phyloP scores from a whole-genome alignment of 352 stramenopile genomes.

The Phytophthora pluvialis region DNA sequence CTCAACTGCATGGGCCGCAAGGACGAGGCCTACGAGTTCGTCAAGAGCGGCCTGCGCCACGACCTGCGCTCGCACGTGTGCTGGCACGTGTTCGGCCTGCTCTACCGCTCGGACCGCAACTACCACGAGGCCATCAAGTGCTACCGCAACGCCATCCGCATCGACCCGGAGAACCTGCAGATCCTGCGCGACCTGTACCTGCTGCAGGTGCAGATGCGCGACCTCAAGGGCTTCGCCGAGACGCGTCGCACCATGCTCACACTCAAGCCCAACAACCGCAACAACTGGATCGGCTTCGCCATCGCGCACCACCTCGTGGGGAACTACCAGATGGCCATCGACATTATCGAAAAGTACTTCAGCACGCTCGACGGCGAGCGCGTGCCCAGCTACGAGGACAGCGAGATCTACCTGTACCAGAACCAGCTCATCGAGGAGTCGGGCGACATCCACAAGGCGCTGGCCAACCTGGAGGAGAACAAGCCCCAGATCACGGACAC shows the following conservation, averaged over 20 bases:
- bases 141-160: constrained; percentile 97
- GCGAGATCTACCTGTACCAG: constrained; percentile 97
- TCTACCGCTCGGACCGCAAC: constrained; percentile 97
- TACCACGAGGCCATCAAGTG: constrained; percentile 99
- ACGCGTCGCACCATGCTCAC: constrained; percentile 94
- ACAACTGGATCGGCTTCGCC: constrained; percentile 98
- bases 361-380: constrained; percentile 81
- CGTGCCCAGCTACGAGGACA: constrained; percentile 92
- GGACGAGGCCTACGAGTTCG: constrained; percentile 96
- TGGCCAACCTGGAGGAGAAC: constrained; percentile 87
- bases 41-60: constrained; percentile 94
- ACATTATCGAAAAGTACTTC: constrained; percentile 97
- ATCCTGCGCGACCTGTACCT: constrained; percentile 97
- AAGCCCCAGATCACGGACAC: constrained; percentile 80
- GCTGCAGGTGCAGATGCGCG: constrained; percentile 94
- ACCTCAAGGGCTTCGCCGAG: constrained; percentile 93
- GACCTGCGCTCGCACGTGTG: constrained; percentile 96
- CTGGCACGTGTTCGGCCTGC: constrained; percentile 98
- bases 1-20: constrained; percentile 95
- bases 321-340: constrained; percentile 93
- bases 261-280: constrained; percentile 94
- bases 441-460: constrained; percentile 81
- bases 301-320: constrained; percentile 95
- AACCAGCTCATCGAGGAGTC: constrained; percentile 94
- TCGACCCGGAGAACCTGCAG: constrained; percentile 97